Base-by-base conservation (phyloP, 2,329 filamentous ascomycete genomes). In the Grosmannia huntii region DNA sequence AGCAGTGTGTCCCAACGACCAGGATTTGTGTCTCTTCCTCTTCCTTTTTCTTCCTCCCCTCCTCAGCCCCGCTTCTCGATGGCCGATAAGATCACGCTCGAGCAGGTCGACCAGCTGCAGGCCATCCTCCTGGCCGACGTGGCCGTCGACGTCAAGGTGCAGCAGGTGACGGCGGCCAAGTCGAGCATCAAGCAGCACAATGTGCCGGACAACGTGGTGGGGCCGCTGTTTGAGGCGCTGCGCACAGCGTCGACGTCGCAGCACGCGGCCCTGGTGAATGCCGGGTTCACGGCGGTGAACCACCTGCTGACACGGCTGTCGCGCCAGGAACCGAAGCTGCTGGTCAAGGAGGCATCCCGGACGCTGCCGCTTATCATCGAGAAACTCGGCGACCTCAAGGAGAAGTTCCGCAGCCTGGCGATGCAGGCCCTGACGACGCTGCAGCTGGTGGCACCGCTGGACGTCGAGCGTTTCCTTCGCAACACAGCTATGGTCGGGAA, bases 101-200 rank as follows among this genome's bases (percentile, higher is more conserved):
- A 72, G 59, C 72, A 75, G 68, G 73, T 73, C 63, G 66, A 70
- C 60, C 70, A 73, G 65, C 66, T 76, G 53, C 65, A 70, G 55
- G 66, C 67, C 11, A 64, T 74, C 51, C 64, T 76, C 53, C 64
- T 75, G 41, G 71, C 77, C 61, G 83, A 83, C 61, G 76, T 79
- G 38, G 76, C 82, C 5, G 73, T 84, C 61, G 83, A 87, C 64
- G 70, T 76, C 53, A 86, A 86, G 67, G 76, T 85, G 59, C 73
- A 78, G 60, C 76, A 79, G 57, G 82, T 96, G 65, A 88, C 84
- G 60, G 78, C 76, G 66, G 76, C 91, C 72, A 95, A 96, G 73
- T 90, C 88, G 50, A 82, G 84, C 69, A 96, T 96, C 77, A 96
- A 96, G 72, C 90, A 95, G 71, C 86, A 88, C 69, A 90, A 90